A percentile compares a stretch with the other conserved stretches of the same genome.
Evolutionary conservation across 2,329 filamentous ascomycete species (phyloP).

Genomic region (Aspergillus ustus): DNA sequence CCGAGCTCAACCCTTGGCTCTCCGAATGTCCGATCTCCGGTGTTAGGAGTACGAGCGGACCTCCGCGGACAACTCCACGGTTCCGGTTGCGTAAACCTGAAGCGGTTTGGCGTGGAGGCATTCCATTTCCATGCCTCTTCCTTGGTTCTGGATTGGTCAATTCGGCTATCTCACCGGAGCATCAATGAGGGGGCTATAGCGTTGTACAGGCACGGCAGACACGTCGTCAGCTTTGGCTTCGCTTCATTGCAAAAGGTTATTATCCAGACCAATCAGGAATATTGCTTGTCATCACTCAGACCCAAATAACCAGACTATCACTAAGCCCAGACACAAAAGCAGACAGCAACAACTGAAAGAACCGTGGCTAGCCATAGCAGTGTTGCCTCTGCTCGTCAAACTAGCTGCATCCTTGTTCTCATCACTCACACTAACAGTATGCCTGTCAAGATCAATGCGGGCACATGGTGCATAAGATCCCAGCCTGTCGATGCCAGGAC

Average conservation of each 20-base stretch:
- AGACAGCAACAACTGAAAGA: not conserved
- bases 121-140: not conserved
- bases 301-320: not conserved
- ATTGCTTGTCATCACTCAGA: not conserved
- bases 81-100: not conserved
- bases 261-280: not conserved
- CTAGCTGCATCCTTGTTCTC: not conserved
- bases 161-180: not conserved
- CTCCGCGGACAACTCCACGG: conserved; percentile 5
- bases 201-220: not conserved
- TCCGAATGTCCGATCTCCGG: conserved; percentile 16
- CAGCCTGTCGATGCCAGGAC: conserved; percentile 20
- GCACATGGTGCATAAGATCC: conserved; percentile 25
- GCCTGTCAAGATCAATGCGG: conserved; percentile 21
- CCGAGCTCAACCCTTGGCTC: not conserved
- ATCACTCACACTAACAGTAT: not conserved
- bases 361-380: not conserved
- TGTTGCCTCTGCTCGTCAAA: not conserved
- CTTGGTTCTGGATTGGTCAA: not conserved
- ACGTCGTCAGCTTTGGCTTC: not conserved
- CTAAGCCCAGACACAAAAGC: conserved; percentile 1
- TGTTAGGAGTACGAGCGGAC: not conserved
- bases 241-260: not conserved
- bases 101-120: not conserved
- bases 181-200: not conserved